Evolutionary conservation across 192 early-diverging fungal species (phyloP).

Genomic region (Coemansia sp.): DNA sequence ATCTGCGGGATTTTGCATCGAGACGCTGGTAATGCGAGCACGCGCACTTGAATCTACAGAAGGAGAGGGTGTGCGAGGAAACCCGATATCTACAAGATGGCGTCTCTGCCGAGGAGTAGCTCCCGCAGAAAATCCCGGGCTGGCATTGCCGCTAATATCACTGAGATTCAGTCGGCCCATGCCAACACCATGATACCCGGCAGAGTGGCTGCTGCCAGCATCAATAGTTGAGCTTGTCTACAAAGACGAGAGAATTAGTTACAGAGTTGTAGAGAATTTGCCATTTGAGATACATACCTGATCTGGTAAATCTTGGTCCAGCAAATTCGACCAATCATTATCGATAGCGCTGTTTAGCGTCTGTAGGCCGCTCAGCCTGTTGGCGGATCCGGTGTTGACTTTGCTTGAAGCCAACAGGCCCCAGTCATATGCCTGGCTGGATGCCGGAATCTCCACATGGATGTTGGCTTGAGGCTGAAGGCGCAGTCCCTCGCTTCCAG

Average conservation of each 20-base stretch:
- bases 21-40: conserved; percentile 6
- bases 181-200: conserved; percentile 23
- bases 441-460: conserved; percentile 17
- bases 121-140: conserved; percentile 11
- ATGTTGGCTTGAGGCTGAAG: conserved; percentile 21
- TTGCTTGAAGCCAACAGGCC: conserved; percentile 21
- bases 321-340: conserved; percentile 49
- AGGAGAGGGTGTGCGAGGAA: conserved; percentile 52
- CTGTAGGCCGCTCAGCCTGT: conserved; percentile 24
- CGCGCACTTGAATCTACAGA: conserved; percentile 35
- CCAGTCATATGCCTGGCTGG: conserved; percentile 34
- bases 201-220: conserved; percentile 22
- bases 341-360: conserved; percentile 26
- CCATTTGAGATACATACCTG: conserved; percentile 23
- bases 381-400: conserved; percentile 18
- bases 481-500: conserved; percentile 16
- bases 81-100: conserved; percentile 50
- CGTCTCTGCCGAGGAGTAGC: conserved; percentile 28
- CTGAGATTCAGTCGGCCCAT: conserved; percentile 26
- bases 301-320: conserved; percentile 11
- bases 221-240: conserved; percentile 31
- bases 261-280: no score
- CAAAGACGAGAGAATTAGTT: neutral
- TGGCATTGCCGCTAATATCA: conserved; percentile 2
- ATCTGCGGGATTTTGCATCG: neutral